Conservation (phyloP, 139 green algal species). For the Auxenochlorella pyrenoidosa region DNA sequence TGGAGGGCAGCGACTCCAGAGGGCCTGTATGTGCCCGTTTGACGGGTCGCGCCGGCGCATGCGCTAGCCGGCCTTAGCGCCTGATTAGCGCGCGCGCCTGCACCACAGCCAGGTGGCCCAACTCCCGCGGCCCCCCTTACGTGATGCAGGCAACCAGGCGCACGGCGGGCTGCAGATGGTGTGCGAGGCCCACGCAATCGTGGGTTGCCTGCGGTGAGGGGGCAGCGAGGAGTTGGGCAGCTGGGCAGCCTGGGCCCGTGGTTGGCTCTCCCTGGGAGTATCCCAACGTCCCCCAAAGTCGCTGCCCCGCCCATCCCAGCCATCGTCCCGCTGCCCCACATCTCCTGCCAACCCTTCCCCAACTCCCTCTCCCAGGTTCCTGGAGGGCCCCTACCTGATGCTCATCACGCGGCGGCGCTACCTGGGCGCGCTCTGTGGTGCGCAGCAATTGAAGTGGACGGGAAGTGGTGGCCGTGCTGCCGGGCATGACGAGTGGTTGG, state of each 20-base stretch:
- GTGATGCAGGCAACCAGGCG: slow-evolving; percentile 39
- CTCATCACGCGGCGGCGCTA: slow-evolving; percentile 77
- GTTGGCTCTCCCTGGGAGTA: too few species aligned
- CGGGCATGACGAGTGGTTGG: too few species aligned
- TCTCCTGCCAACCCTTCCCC: neutral
- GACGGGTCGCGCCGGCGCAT: neutral
- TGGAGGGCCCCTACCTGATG: slow-evolving; percentile 90
- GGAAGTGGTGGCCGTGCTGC: too few species aligned
- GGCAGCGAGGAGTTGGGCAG: slow-evolving; percentile 38
- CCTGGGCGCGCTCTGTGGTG: slow-evolving; percentile 81
- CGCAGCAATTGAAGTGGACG: neutral
- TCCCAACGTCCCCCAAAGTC: too few species aligned
- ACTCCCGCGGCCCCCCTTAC: neutral
- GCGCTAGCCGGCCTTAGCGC: neutral
- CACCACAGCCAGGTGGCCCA: neutral
- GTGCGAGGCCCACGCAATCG: slow-evolving; percentile 72
- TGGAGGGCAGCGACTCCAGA: too few species aligned
- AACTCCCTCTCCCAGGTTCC: neutral
- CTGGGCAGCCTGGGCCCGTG: too few species aligned
- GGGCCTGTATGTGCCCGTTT: too few species aligned
- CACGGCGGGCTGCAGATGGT: slow-evolving; percentile 66
- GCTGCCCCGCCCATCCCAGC: neutral
- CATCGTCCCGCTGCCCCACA: too few species aligned
- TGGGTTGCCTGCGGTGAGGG: slow-evolving; percentile 75
- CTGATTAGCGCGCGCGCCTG: neutral